Conservation (phyloP, 768 basidiomycete genomes). For the Pisolithus orientalis region DNA sequence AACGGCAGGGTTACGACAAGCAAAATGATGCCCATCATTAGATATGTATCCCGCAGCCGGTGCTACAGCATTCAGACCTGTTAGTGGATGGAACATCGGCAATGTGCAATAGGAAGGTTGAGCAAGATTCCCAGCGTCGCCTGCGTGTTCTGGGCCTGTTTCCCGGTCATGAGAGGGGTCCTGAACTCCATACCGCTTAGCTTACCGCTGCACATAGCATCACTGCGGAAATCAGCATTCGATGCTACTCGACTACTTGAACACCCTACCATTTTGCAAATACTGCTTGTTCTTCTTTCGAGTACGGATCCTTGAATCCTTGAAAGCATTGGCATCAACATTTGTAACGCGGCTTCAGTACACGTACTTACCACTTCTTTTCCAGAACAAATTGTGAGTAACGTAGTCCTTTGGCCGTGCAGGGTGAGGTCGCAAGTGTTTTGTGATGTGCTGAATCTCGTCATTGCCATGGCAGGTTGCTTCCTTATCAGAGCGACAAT, state of each 20-base stretch:
- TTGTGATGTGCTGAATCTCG: constrained; percentile 41
- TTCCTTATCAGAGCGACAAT: constrained; percentile 38
- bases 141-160: constrained; percentile 42
- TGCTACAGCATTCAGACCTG: constrained; percentile 22
- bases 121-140: constrained; percentile 26
- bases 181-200: neutral
- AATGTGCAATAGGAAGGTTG: constrained; percentile 47
- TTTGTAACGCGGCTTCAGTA: neutral
- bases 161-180: neutral
- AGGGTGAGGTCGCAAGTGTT: constrained; percentile 40
- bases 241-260: neutral
- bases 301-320: constrained; percentile 64
- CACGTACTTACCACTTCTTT: constrained; percentile 40
- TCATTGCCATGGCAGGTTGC: constrained; percentile 32
- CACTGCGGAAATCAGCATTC: constrained; percentile 22
- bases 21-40: constrained; percentile 44
- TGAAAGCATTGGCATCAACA: neutral
- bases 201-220: constrained; percentile 41
- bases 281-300: constrained; percentile 47
- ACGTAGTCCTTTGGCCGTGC: constrained; percentile 45
- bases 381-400: constrained; percentile 51
- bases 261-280: constrained; percentile 48
- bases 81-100: constrained; percentile 42
- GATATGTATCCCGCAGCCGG: constrained; percentile 46
- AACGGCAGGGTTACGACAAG: constrained; percentile 43